Base-by-base conservation (phyloP, 1,284 basidiomycete genomes). In the Ustilago esculenta region DNA sequence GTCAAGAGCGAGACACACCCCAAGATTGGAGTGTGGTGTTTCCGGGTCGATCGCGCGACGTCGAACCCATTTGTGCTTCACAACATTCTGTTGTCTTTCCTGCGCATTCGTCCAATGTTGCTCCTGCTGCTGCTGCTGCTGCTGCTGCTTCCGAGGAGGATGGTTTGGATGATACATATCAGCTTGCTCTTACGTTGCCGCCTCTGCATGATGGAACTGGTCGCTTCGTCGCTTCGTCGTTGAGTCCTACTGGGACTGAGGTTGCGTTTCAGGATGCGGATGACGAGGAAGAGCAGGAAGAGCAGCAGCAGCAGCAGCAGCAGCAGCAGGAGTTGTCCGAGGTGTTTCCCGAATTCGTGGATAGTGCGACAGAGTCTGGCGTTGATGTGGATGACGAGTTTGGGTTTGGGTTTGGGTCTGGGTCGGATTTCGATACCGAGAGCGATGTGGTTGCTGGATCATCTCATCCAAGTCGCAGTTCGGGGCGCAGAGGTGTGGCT, bases 11-110 rank as follows among this genome's bases (percentile, higher is more conserved):
- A 11, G 52, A 60, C 18, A 23, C 37, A 0, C 25, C 45, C 12
- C 67, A 65, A 40, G 67, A 70, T 18, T 70, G 67, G 67, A 65
- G 60, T 53, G 65, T 70, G 27, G 67, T 70, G 41, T 70, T 70
- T 39, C 67, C 67, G 5, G 67, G 67, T 21, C 44, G 67, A 21
- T 34, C 54, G 15, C 56, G 61, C 15, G 36, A 64, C 32, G n/a
- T 34, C 17, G 27, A 18, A 21, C 47, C 55, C 17, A n/a, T 34
- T 5, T n/a, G n/a, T n/a, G n/a, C n/a, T n/a, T n/a, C n/a, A n/a
- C n/a, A n/a, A n/a, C n/a, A n/a, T n/a, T n/a, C n/a, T n/a, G n/a
- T n/a, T n/a, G n/a, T n/a, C n/a, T n/a, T n/a, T n/a, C n/a, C n/a
- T n/a, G n/a, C n/a, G n/a, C n/a, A n/a, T n/a, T n/a, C n/a, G n/a